Evolutionary conservation across 192 early-diverging fungal species (phyloP).

Genomic region (Coemansia interrupta): DNA sequence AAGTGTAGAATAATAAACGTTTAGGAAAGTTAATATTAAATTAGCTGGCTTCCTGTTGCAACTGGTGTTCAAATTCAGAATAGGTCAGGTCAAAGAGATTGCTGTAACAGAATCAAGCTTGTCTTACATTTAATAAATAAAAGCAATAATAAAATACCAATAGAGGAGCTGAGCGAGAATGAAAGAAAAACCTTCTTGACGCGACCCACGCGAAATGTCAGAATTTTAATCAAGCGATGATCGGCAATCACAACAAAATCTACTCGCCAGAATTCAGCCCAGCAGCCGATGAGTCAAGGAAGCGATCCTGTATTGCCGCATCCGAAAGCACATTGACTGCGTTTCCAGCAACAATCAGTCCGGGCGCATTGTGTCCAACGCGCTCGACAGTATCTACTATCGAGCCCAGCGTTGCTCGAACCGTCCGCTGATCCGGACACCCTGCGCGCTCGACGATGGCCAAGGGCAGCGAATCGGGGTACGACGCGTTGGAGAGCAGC

Average conservation of each 20-base stretch:
- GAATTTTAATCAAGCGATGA: not conserved
- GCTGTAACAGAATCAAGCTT: not conserved
- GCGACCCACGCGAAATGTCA: not conserved
- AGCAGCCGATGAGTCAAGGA: slow-evolving; percentile 30
- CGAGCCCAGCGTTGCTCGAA: slow-evolving; percentile 61
- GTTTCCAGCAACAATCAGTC: slow-evolving; percentile 76
- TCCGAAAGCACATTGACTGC: slow-evolving; percentile 56
- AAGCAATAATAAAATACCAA: not conserved
- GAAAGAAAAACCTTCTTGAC: not conserved
- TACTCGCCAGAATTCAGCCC: slow-evolving; percentile 46
- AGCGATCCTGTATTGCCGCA: slow-evolving; percentile 43
- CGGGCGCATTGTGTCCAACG: slow-evolving; percentile 66
- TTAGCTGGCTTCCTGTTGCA: no score
- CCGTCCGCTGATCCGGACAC: slow-evolving; percentile 67
- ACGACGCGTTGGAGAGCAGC: slow-evolving; percentile 58
- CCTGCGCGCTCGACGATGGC: slow-evolving; percentile 84
- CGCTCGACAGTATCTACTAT: slow-evolving; percentile 64
- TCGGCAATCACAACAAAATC: no score
- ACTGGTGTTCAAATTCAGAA: no score
- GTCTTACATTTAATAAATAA: not conserved
- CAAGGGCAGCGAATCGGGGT: slow-evolving; percentile 64
- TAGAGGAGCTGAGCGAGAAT: not conserved
- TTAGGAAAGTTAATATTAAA: no score
- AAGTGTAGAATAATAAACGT: not conserved
- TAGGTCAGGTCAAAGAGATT: no score